Percentiles rank a stretch among this genome's conserved stretches.
Evolutionary conservation across 192 early-diverging fungal species (phyloP).

Genomic region (Backusella circina): DNA sequence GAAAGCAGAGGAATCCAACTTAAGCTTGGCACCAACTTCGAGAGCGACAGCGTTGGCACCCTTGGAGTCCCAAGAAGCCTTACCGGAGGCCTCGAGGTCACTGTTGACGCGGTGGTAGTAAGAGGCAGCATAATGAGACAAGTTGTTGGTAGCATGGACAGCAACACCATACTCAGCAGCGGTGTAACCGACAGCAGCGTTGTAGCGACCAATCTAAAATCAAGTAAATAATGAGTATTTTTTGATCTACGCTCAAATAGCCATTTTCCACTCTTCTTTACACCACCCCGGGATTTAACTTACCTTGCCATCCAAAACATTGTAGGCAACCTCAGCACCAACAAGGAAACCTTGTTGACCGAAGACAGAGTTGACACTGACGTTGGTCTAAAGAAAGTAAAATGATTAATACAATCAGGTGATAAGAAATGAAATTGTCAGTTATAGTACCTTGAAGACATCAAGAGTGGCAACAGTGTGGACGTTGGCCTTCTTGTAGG

Average conservation of each 20-base stretch:
- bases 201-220: conserved; percentile 72
- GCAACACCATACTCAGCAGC: conserved; percentile 86
- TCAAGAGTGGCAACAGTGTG: conserved; percentile 88
- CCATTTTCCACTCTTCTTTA: neutral
- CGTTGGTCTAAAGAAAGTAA: conserved; percentile 58
- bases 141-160: conserved; percentile 88
- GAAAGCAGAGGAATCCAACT: conserved; percentile 83
- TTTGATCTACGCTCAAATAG: neutral
- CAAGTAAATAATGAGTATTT: neutral
- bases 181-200: conserved; percentile 82
- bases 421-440: neutral
- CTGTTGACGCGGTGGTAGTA: conserved; percentile 96
- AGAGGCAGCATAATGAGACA: conserved; percentile 85
- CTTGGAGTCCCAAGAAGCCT: conserved; percentile 86
- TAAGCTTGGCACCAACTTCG: conserved; percentile 94
- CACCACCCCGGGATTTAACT: neutral
- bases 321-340: conserved; percentile 95
- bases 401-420: neutral
- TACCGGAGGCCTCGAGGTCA: conserved; percentile 93
- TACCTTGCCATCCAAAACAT: conserved; percentile 83
- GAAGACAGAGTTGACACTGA: conserved; percentile 86
- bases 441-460: conserved; percentile 75
- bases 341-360: conserved; percentile 85
- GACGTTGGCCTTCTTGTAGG: conserved; percentile 96
- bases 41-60: conserved; percentile 87